Evolutionary conservation across 1,284 basidiomycete species (phyloP), one percentile per base, ranked within the genome.

Genomic region (Pholiota adiposa): DNA sequence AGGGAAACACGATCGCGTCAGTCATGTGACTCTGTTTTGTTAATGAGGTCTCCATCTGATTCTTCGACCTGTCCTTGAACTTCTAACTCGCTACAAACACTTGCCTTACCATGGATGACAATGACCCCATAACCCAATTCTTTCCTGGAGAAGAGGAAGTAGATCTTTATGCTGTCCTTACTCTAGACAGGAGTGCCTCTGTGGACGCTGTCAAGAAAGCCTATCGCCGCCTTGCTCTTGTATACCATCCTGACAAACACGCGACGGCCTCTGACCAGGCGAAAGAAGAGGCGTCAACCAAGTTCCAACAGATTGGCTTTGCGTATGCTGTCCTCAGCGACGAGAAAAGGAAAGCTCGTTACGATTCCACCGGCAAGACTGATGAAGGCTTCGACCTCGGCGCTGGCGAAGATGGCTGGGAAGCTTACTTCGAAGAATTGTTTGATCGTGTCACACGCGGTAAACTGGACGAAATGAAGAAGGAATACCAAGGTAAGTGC

Each of bases 221-320:
- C 0, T 98, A 97, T 77, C 86, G 94, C 46, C 88, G 87, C 63
- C 84, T 89, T 21, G 95, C 96, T 3, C 86, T 98, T 21, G 69
- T 83, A 54, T 86, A 87, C 72, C 96, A 97, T 70, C 96, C 96
- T 4, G 94, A 97, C 78, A 96, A 96, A 72, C 93, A 94, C 70
- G 77, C 85, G 34, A 76, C 78, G 12, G 84, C 90, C 58, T 77
- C 73, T 55, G 84, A 86, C n/a, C 78, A 77, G 34, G 80, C 83
- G 25, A 88, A 87, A 70, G 83, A 85, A 43, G 82, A 83, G 64
- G 87, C 89, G 65, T 85, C 83, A 11, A 78, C 76, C 62, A 88
- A 89, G 73, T 98, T 97, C 70, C 94, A 96, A 69, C 89, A 93
- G 70, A 83, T 97, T 64, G 93, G 95, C 0, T 97, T 96, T 69